A percentile compares a stretch with the other conserved stretches of the same genome.
Evolutionary conservation across 176 grass and related monocot species (phyloP).

Genomic region (Poa pratensis): DNA sequence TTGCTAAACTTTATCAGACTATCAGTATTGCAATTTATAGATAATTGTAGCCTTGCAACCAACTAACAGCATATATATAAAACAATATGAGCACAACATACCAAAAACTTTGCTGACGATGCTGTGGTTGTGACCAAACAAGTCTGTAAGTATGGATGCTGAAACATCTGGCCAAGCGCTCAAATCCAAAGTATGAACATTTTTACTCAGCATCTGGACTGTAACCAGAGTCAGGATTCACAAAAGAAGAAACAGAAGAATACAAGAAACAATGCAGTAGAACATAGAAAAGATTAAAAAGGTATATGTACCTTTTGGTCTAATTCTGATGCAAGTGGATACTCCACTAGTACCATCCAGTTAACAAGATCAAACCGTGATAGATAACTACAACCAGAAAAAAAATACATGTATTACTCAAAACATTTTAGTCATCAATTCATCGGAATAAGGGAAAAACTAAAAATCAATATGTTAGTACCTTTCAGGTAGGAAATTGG

Average conservation of each 20-base stretch:
- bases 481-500: conserved; percentile 81
- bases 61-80: conserved; percentile 23
- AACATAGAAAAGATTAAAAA: conserved; percentile 44
- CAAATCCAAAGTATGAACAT: conserved; percentile 73
- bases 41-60: neutral
- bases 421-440: conserved; percentile 8
- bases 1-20: neutral
- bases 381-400: conserved; percentile 60
- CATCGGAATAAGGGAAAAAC: conserved; percentile 30
- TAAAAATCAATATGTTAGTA: conserved; percentile 43
- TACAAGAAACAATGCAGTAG: conserved; percentile 25
- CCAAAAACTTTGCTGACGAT: conserved; percentile 84
- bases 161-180: conserved; percentile 63
- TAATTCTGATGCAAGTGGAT: conserved; percentile 53
- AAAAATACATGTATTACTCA: conserved; percentile 3
- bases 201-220: conserved; percentile 96
- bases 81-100: conserved; percentile 53
- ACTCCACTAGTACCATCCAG: conserved; percentile 84
- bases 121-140: conserved; percentile 71
- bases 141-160: conserved; percentile 63
- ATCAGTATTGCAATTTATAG: conserved; percentile 20
- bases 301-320: conserved; percentile 79
- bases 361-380: conserved; percentile 83
- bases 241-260: conserved; percentile 38
- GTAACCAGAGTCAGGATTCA: conserved; percentile 95